Percentiles rank a stretch among this genome's conserved stretches.
Conservation (phyloP, 768 basidiomycete genomes). For the Termitomyces sp. region DNA sequence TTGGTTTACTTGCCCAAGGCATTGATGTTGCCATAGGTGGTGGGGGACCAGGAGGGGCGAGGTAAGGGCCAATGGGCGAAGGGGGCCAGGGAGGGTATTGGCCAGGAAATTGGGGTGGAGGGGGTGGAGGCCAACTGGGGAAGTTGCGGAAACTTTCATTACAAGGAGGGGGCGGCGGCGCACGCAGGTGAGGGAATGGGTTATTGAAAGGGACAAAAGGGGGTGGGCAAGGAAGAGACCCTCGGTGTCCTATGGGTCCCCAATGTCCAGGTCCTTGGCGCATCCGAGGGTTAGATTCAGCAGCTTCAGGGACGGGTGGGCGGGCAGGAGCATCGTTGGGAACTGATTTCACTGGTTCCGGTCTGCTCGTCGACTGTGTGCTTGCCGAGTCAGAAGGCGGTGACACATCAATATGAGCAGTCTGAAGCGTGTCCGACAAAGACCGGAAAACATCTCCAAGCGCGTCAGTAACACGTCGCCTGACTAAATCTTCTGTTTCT, state of each 20-base stretch:
- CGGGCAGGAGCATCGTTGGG: background rate
- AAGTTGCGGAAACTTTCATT: conserved; percentile 3
- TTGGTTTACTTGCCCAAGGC: conserved; percentile 14
- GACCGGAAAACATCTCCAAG: conserved; percentile 53
- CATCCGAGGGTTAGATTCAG: conserved; percentile 4
- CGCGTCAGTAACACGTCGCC: conserved; percentile 55
- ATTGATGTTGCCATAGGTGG: conserved; percentile 14
- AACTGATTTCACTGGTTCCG: background rate
- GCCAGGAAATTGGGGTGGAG: conserved; percentile 9
- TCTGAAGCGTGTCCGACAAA: conserved; percentile 29
- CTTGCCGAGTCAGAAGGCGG: too few relatives aligned
- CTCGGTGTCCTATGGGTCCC: conserved; percentile 1
- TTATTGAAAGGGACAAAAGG: conserved; percentile 5
- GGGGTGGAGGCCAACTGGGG: conserved; percentile 8
- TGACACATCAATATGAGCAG: background rate
- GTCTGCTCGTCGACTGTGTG: background rate
- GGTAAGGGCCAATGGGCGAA: background rate
- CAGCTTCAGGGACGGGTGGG: background rate
- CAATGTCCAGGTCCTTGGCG: conserved; percentile 1
- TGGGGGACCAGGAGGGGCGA: background rate
- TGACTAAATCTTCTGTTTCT: conserved; percentile 58
- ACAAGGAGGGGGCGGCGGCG: conserved; percentile 13
- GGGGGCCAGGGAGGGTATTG: conserved; percentile 11
- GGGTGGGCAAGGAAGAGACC: background rate
- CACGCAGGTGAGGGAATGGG: background rate